Base-by-base conservation (phyloP, 2,329 filamentous ascomycete species). In the Fusarium pseudonygamai region DNA sequence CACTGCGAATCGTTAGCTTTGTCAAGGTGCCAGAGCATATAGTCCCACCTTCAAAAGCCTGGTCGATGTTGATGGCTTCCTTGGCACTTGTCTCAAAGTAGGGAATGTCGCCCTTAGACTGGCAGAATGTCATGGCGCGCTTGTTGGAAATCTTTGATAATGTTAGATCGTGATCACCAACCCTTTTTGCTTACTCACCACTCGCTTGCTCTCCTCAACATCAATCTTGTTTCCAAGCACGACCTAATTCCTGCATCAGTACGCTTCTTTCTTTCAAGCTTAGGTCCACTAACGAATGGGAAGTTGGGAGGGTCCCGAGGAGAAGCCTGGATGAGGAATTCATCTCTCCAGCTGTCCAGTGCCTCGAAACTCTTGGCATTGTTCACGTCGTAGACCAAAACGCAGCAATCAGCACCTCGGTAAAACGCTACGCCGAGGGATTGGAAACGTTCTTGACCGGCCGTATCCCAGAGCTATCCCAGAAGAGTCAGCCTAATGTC, bases 51-150 rank as follows among this genome's bases (percentile, higher is more conserved):
- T 93, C 91, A 77, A 91, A 91, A 32, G 89, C 89, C 80, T 90
- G 95, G 84, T 99, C 96, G 47, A 99, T 96, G 80, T 99, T 99
- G 84, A 98, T 93, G 69, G 96, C 96, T 84, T 99, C 96, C 87
- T 99, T 99, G 69, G 96, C 96, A 84, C 95, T 98, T 24, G 96
- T 99, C 90, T 99, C 96, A 80, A 99, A 99, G 84, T 99, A 99
- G 24, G 96, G 96, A 75, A 99, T 98, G 68, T 94, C 94, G 53
- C 96, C 96, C 85, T 98, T 98, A 64, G 94, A 97, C 83, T 98
- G 95, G 84, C 96, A 99, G 83, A 98, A 99, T 20, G 96, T 95
- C 90, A 96, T 95, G 67, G 96, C 96, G 73, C 96, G 90, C 89
- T 98, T 98, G 79, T 93, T 95, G 36, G 94, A 97, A 78, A 99